Conservation (phyloP, 495 filamentous ascomycete species). For the Neurospora africana region DNA sequence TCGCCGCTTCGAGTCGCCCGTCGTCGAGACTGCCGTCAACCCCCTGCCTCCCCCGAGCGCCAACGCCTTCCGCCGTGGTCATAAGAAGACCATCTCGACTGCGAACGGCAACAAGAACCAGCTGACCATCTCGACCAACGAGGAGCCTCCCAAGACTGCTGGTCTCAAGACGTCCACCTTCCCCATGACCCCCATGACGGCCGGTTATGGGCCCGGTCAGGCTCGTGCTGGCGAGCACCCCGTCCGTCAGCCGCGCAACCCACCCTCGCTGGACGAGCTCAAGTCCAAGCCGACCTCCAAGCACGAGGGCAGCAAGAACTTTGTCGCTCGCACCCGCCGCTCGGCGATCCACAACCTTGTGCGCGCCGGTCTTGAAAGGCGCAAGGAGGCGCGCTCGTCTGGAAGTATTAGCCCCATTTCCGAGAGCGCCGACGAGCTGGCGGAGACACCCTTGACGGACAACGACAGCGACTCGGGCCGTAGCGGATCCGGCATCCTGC, state of each 20-base stretch:
- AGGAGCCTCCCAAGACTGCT: conserved; percentile 47
- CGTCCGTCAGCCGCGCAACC: conserved; percentile 83
- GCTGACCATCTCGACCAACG: conserved; percentile 41
- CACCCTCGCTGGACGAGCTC: conserved; percentile 86
- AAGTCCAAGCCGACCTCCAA: conserved; percentile 82
- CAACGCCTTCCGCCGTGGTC: conserved; percentile 80
- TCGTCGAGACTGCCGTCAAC: conserved; percentile 43
- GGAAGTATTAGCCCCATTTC: conserved; percentile 85
- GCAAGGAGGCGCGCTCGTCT: conserved; percentile 51
- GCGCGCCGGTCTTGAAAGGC: conserved; percentile 79
- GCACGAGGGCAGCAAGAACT: conserved; percentile 97
- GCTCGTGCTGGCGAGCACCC: conserved; percentile 90
- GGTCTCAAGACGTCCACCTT: conserved; percentile 70
- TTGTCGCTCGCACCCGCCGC: conserved; percentile 84
- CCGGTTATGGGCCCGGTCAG: conserved; percentile 87
- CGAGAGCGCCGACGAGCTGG: conserved; percentile 66
- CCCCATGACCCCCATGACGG: conserved; percentile 67
- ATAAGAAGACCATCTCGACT: conserved; percentile 84
- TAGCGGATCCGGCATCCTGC: conserved; percentile 67
- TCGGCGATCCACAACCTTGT: conserved; percentile 85
- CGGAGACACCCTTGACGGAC: conserved; percentile 57
- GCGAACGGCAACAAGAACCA: conserved; percentile 49
- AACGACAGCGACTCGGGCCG: conserved; percentile 70
- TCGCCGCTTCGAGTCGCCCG: conserved; percentile 46
- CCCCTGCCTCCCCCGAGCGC: conserved; percentile 71